Base-by-base conservation (phyloP, 176 grass and related monocot species). In the Miscanthus lutarioriparius region DNA sequence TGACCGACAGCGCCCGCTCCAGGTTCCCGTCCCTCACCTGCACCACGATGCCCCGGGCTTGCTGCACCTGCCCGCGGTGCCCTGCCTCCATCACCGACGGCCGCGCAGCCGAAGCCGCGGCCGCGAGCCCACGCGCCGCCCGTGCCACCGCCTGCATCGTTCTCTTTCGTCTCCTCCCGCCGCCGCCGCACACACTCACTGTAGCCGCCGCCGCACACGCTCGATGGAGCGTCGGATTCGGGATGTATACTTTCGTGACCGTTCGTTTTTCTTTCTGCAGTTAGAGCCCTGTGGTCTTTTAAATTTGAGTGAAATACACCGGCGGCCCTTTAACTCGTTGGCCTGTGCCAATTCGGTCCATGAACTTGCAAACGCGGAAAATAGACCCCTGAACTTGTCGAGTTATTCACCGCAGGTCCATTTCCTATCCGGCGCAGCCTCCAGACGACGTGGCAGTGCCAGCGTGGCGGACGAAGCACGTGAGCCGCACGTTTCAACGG, bases 1-100 rank as follows among this genome's bases (percentile, higher is more conserved):
- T 99, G 59, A 94, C 0, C 56, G 39, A 4, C 44, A 99, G 84
- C 49, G 96, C 96, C 59, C 75, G 86, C 67, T 99, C 93, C 80
- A 99, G 72, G 91, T 99, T 99, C 51, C 93, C 96, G 43, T 99
- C 84, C 80, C 78, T 73, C 78, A 99, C 96, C 70, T 74, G 17
- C 80, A 96, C 96, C 73, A 94, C 49, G 38, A 99, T 96, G 81
- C 96, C 91, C 64, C 96, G 77, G 67, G 37, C 69, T 75, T 70
- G 65, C 71, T 58, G 82, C 93, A 81, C 27, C 69, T 87, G 83
- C 51, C n/a, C 14, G 10, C 6, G 22, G 58, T 20, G 61, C 4
- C 17, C 68, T 72, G 14, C 76, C 64, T 36, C 82, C 22, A 43
- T 67, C 25, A 19, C n/a, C 26, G 63, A 13, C 1, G 39, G 27